phyloP scores from a whole-genome alignment of 768 basidiomycete genomes.

The Psilocybe azurescens region DNA sequence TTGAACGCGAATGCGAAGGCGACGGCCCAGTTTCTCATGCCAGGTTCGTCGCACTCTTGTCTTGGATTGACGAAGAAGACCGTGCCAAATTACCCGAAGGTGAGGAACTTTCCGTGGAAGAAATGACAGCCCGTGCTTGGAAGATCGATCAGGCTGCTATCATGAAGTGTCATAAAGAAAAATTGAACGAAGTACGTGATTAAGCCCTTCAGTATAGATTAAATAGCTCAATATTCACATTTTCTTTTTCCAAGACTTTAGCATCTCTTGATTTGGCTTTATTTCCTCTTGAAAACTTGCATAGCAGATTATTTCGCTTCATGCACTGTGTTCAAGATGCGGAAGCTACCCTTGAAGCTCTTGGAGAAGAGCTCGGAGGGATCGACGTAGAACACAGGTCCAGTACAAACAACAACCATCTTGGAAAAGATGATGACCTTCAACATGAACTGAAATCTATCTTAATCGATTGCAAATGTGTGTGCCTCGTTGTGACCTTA shows the following conservation, averaged over 20 bases:
- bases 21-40: background rate
- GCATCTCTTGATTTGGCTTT: constrained; percentile 11
- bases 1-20: constrained; percentile 12
- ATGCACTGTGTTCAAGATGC: constrained; percentile 21
- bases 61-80: constrained; percentile 10
- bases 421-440: constrained; percentile 8
- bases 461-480: constrained; percentile 20
- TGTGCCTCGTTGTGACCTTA: background rate
- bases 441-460: constrained; percentile 15
- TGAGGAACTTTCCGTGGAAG: constrained; percentile 5
- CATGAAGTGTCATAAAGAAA: constrained; percentile 13
- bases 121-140: constrained; percentile 22
- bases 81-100: background rate
- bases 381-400: constrained; percentile 5
- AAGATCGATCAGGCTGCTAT: constrained; percentile 22
- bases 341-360: constrained; percentile 26
- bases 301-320: constrained; percentile 10
- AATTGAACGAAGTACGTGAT: constrained; percentile 16
- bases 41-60: constrained; percentile 9
- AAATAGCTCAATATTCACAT: background rate
- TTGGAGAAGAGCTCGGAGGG: constrained; percentile 28
- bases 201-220: background rate
- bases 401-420: background rate
- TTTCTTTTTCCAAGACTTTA: constrained; percentile 9
- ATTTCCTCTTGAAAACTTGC: constrained; percentile 21